Percentiles rank a stretch among this genome's conserved stretches.
Conservation (phyloP, 352 stramenopile species). For the Thalassiosira hispida region DNA sequence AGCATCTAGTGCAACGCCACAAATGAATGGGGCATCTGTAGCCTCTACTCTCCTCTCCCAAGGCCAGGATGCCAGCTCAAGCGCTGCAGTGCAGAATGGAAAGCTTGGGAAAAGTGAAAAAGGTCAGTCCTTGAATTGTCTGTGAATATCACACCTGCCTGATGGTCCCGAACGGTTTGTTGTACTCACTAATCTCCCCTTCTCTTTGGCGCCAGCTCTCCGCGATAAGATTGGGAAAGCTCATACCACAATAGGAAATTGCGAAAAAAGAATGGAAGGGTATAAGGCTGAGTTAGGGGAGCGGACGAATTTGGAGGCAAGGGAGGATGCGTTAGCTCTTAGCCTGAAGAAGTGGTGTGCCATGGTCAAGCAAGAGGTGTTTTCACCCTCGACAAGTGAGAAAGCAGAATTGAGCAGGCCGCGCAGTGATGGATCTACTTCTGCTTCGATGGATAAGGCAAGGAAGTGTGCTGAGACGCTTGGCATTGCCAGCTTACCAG, state of each 20-base stretch:
- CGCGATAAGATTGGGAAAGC: conserved; percentile 57
- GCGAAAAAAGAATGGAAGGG: conserved; percentile 56
- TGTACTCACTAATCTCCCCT: neutral
- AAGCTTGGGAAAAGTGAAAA: conserved; percentile 37
- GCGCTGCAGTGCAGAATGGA: neutral
- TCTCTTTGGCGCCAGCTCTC: conserved; percentile 22
- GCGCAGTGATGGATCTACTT: conserved; percentile 46
- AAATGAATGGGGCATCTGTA: conserved; percentile 27
- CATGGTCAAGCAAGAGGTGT: conserved; percentile 62
- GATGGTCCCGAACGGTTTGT: conserved; percentile 2
- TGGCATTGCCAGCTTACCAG: conserved; percentile 61
- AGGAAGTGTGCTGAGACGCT: conserved; percentile 57
- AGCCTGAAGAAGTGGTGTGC: conserved; percentile 68
- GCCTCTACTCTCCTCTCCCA: conserved; percentile 1
- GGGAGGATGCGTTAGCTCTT: conserved; percentile 56
- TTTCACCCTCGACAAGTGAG: conserved; percentile 58
- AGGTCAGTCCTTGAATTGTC: conserved; percentile 26
- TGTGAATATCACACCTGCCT: neutral
- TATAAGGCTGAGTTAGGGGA: conserved; percentile 58
- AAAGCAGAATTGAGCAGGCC: conserved; percentile 59
- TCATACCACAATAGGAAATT: conserved; percentile 42
- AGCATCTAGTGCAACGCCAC: neutral
- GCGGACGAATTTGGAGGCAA: conserved; percentile 49
- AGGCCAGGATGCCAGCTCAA: conserved; percentile 9
- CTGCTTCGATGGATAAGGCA: conserved; percentile 60